phyloP scores from a whole-genome alignment of 306 rosid genomes.

The Prunus dulcis region DNA sequence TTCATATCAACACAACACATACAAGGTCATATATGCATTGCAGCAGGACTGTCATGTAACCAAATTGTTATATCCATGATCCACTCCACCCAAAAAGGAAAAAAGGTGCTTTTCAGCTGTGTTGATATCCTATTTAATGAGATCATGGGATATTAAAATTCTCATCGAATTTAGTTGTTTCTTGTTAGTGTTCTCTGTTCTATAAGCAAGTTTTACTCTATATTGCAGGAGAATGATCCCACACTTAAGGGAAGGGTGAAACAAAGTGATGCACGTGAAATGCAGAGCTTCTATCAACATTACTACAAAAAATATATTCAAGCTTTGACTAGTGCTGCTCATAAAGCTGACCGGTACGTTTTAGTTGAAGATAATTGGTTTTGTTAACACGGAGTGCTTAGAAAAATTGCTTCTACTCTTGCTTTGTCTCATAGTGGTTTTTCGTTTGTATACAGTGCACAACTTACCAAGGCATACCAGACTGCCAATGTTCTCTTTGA shows the following conservation, averaged over 20 bases:
- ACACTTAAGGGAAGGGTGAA: slow-evolving; percentile 91
- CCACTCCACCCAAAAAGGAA: background rate
- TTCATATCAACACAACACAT: background rate
- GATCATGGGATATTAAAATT: too few species aligned
- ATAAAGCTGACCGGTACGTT: slow-evolving; percentile 92
- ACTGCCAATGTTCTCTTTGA: slow-evolving; percentile 99
- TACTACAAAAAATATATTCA: slow-evolving; percentile 97
- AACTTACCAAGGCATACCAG: slow-evolving; percentile 96
- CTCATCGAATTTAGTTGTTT: background rate
- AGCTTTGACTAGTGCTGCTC: slow-evolving; percentile 89
- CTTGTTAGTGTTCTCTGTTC: slow-evolving; percentile 8
- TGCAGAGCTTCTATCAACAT: slow-evolving; percentile 97
- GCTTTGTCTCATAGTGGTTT: slow-evolving; percentile 12
- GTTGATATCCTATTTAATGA: background rate
- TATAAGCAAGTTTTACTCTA: slow-evolving; percentile 4
- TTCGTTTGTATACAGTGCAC: slow-evolving; percentile 57
- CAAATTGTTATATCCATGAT: background rate
- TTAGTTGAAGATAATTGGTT: slow-evolving; percentile 1
- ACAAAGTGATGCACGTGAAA: slow-evolving; percentile 99
- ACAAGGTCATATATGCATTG: background rate
- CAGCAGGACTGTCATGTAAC: background rate
- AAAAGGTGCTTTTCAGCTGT: background rate
- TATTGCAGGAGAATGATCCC: slow-evolving; percentile 88
- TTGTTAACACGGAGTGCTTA: background rate
- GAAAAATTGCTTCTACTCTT: slow-evolving; percentile 13